Base-by-base conservation (phyloP, 1,284 basidiomycete species). In the Polyporus tsugae region DNA sequence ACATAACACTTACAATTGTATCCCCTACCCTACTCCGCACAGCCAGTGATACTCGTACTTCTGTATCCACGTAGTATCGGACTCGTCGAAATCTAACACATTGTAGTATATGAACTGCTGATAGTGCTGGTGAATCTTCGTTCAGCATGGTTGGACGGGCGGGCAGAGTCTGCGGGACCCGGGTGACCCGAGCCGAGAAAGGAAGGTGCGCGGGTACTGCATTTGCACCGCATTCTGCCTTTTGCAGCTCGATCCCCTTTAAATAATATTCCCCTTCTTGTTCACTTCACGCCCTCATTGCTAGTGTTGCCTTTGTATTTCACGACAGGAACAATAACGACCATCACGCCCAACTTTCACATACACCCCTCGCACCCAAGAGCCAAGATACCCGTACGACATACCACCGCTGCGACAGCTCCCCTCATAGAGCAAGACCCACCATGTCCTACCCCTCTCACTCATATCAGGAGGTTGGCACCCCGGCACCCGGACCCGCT, bases 391-490 rank as follows among this genome's bases (percentile, higher is more conserved):
- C 52, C 52, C 29, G 13, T 10, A 53, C 11, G 25, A 33, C 29
- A 4, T 52, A 52, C 49, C 25, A 46, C 46, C 11, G 13, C 49
- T 5, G 49, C 39, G 39, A 39, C 39, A 39, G 13, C n/a, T 17
- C 6, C 4, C 49, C 25, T 2, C 52, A 53, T 57, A 57, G 35
- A 38, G 35, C 35, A 19, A 60, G 19, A 22, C 36, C 22, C 22
- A 39, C n/a, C 58, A 60, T 60, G 58, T 39, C 58, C 13, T 60
- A 39, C 61, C 49, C 66, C n/a, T 62, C 63, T 25, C 55, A 70
- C 39, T 38, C 42, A 17, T 75, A 75, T 61, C 68, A 73, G 39
- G 70, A 72, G 6, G 72, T 75, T 13, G 71, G 73, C 67, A 67
- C 62, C 17, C 67, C 63, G 22, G 42, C 49, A 9, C 73, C 73